Evolutionary conservation across 2,329 filamentous ascomycete species (phyloP).

Genomic region (Akanthomyces muscarius): DNA sequence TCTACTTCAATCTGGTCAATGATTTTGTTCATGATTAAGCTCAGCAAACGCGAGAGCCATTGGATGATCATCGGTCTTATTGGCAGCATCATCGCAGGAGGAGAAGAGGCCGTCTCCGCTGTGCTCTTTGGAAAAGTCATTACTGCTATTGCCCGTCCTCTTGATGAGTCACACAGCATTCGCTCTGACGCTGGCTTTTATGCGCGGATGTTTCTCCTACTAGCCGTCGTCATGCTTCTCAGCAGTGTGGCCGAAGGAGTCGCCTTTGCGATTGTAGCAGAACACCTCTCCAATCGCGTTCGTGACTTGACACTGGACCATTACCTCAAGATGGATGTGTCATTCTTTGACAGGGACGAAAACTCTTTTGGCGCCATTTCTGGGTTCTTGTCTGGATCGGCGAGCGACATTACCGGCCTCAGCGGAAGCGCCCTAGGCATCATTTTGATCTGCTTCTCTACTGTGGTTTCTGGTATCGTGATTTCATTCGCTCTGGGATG

Average conservation of each 20-base stretch:
- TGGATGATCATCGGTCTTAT: not conserved
- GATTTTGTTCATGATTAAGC: not conserved
- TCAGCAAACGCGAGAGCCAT: not conserved
- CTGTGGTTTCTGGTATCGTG: not conserved
- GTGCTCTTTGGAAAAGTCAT: not conserved
- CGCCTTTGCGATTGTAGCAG: not conserved
- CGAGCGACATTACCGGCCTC: not conserved
- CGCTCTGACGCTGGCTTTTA: not conserved
- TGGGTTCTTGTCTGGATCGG: not conserved
- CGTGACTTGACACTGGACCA: not conserved
- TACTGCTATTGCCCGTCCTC: not conserved
- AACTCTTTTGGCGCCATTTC: not conserved
- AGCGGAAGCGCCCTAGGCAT: not conserved
- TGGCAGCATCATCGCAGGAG: not conserved
- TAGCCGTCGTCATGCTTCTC: not conserved
- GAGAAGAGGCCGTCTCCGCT: not conserved
- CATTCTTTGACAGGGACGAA: not conserved
- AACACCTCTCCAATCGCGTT: not conserved
- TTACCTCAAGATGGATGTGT: not conserved
- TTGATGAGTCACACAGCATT: not conserved
- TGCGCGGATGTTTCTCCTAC: not conserved
- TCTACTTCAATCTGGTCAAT: not conserved
- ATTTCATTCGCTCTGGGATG: not conserved
- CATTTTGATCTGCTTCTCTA: not conserved
- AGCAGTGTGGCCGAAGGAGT: not conserved